phyloP scores from a whole-genome alignment of 176 grass and related monocot genomes.

The Saccharum officinarum region DNA sequence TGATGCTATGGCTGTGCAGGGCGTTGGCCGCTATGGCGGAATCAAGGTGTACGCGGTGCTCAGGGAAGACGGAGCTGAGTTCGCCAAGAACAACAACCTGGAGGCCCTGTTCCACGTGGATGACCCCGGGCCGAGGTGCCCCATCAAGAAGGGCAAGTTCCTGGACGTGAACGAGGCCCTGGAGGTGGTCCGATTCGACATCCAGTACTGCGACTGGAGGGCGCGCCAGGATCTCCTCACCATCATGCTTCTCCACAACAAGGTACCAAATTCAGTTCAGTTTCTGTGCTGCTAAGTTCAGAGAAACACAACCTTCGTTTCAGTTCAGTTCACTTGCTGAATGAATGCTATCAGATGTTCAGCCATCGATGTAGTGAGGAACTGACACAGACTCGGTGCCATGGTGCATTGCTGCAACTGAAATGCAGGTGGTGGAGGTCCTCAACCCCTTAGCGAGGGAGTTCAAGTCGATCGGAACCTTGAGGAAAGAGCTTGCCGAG shows the following conservation, averaged over 20 bases:
- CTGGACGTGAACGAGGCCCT: conserved; percentile 87
- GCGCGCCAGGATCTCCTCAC: conserved; percentile 85
- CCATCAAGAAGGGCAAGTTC: conserved; percentile 62
- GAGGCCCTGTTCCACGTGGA: conserved; percentile 84
- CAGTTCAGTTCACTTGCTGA: neutral
- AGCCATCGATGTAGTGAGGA: neutral
- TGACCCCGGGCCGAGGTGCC: conserved; percentile 77
- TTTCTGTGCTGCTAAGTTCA: neutral
- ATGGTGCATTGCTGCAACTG: neutral
- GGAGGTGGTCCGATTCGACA: conserved; percentile 89
- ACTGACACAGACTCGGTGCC: neutral
- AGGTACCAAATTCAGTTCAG: conserved; percentile 38
- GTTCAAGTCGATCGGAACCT: conserved; percentile 82
- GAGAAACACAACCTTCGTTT: neutral
- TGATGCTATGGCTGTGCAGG: conserved; percentile 37
- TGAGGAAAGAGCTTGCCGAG: conserved; percentile 88
- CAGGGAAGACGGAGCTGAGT: conserved; percentile 52
- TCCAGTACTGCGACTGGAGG: conserved; percentile 97
- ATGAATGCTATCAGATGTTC: neutral
- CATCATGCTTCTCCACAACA: conserved; percentile 93
- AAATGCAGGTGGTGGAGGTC: conserved; percentile 83
- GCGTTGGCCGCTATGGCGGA: conserved; percentile 61
- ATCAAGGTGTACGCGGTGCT: conserved; percentile 85
- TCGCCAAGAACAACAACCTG: conserved; percentile 55
- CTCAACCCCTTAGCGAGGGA: conserved; percentile 89